Evolutionary conservation across 306 rosid species (phyloP), one percentile per base, ranked within the genome.

Genomic region (Vicia sativa): DNA sequence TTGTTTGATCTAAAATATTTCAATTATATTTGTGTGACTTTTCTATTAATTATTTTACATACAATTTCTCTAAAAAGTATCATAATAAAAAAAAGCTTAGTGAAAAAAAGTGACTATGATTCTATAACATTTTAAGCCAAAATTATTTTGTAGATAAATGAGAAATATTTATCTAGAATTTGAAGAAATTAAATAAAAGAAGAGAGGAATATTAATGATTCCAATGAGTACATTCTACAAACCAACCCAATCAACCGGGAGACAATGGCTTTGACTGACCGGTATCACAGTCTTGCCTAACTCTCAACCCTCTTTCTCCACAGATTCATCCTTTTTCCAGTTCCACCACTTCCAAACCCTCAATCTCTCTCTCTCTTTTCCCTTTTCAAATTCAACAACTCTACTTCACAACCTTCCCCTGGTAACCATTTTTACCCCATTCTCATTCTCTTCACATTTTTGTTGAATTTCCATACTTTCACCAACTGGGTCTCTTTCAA

Each of bases 401-500:
- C 28, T 25, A 25, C 28, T 25, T 25, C 28, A 25, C 28, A 25
- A 25, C 28, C 28, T 25, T 25, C 28, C 28, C 28, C 26, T 1
- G 3, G 28, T 34, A 34, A 34, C 38, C 38, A 34, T 34, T 34
- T 34, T 34, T 34, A 7, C 18, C 50, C 15, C 18, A 44, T 44
- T 50, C 29, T 13, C 37, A 1, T 25, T 60, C 25, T 11, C 44
- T 28, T 66, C 25, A 16, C 46, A 43, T 46, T 37, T 39, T 66
- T 74, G 21, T 43, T 44, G 54, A 39, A 58, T 72, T 62, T 79
- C 13, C 38, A 42, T n/a, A 37, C 53, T 67, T 49, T 72, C 53
- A 48, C 74, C 11, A 75, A 60, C 10, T 78, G 80, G 80, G 80
- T 52, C 55, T 34, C 77, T 56, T 50, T 42, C 29, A 74, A 71